A percentile compares a stretch with the other conserved stretches of the same genome.
Evolutionary conservation across 2,329 filamentous ascomycete species (phyloP).

Genomic region (Coleophoma crateriformis): DNA sequence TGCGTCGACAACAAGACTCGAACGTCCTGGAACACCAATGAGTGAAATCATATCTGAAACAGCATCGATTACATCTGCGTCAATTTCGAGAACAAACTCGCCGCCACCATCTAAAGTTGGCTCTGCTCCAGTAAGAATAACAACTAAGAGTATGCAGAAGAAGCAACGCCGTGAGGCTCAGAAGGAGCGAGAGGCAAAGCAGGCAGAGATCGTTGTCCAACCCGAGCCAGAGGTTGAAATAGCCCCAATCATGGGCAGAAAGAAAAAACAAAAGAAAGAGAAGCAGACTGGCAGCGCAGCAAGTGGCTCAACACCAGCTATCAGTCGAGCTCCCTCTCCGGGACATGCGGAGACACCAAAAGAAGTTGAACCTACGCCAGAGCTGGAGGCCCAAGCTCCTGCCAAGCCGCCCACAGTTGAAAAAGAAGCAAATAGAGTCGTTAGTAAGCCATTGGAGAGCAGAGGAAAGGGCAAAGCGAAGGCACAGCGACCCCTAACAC

Average conservation of each 20-base stretch:
- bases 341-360: constrained; percentile 7
- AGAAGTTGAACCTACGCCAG: constrained; percentile 9
- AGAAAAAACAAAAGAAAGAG: constrained; percentile 83
- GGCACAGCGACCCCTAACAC: constrained; percentile 11
- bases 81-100: constrained; percentile 66
- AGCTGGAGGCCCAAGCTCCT: constrained; percentile 1
- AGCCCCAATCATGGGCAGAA: constrained; percentile 71
- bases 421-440: constrained; percentile 8
- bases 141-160: constrained; percentile 74
- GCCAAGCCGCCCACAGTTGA: constrained; percentile 9
- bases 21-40: constrained; percentile 65
- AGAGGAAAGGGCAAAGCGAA: constrained; percentile 20
- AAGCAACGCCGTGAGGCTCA: constrained; percentile 67
- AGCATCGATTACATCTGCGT: constrained; percentile 67
- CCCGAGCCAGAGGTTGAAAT: constrained; percentile 38
- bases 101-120: constrained; percentile 64
- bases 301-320: constrained; percentile 19
- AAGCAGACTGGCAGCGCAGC: constrained; percentile 33
- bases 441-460: constrained; percentile 7
- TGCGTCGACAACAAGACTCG: constrained; percentile 34
- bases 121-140: constrained; percentile 60
- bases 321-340: constrained; percentile 20
- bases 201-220: constrained; percentile 6
- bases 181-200: constrained; percentile 56
- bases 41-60: constrained; percentile 75